These are phyloP conservation scores for Fusarium pseudocircinatum DNA, from an alignment of 2,329 filamentous ascomycete species.

Conservation along the genomic window DNA sequence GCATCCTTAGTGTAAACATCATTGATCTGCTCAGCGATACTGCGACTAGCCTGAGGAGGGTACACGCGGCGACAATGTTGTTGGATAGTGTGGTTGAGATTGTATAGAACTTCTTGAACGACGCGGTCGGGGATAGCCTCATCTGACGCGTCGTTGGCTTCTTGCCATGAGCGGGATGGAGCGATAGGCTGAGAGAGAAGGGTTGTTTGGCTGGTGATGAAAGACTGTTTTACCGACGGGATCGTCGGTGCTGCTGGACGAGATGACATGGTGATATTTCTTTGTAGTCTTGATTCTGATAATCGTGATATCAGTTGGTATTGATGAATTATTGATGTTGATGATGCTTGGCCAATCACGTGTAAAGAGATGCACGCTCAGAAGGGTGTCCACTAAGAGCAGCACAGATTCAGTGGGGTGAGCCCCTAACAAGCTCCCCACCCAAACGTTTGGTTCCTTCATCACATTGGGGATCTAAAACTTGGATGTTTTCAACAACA, in stretches of 20 bases:
- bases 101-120: constrained; percentile 66
- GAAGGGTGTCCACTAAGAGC: background rate
- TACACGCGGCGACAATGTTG: constrained; percentile 74
- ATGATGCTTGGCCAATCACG: constrained; percentile 22
- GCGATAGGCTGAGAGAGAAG: constrained; percentile 68
- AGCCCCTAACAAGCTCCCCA: background rate
- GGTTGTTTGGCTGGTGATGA: constrained; percentile 70
- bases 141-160: constrained; percentile 55
- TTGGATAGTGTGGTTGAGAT: constrained; percentile 69
- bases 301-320: background rate
- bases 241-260: constrained; percentile 59
- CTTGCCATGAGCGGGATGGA: constrained; percentile 64
- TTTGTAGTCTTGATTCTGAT: background rate
- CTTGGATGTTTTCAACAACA: background rate
- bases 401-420: background rate
- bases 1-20: constrained; percentile 65
- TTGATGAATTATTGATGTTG: background rate
- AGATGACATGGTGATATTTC: constrained; percentile 7
- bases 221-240: constrained; percentile 70
- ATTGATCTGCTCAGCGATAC: constrained; percentile 79
- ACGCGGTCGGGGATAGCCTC: constrained; percentile 57
- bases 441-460: no score
- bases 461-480: no score
- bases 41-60: constrained; percentile 73
- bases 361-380: background rate